Percentiles rank a stretch among this genome's conserved stretches.
These are phyloP conservation scores for Fraxinus americana DNA, from an alignment of 257 asterid species.

Conservation along the genomic window DNA sequence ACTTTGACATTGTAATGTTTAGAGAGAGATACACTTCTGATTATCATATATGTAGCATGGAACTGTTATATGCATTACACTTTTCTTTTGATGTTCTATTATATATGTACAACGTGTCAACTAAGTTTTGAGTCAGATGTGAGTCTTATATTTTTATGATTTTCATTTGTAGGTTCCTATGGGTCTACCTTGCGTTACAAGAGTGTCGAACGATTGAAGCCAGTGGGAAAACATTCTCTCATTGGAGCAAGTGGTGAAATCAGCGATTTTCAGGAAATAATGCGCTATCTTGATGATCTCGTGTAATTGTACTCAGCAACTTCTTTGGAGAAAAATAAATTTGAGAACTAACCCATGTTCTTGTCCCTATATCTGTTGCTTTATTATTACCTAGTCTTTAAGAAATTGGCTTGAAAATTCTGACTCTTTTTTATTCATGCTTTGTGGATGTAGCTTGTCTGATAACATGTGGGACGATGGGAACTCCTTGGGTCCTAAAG, in stretches of 20 bases:
- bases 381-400: background rate
- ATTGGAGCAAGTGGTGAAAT: slow-evolving; percentile 97
- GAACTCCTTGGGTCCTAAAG: slow-evolving; percentile 95
- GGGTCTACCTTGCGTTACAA: slow-evolving; percentile 98
- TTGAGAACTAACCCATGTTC: background rate
- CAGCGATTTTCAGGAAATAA: slow-evolving; percentile 95
- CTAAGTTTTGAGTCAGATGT: background rate
- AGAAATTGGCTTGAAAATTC: background rate
- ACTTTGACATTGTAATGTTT: background rate
- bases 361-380: background rate
- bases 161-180: slow-evolving; percentile 67
- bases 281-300: slow-evolving; percentile 82
- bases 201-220: slow-evolving; percentile 83
- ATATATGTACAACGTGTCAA: background rate
- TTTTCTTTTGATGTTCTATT: slow-evolving; percentile 8
- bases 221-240: slow-evolving; percentile 93
- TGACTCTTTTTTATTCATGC: slow-evolving; percentile 24
- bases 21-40: background rate
- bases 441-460: slow-evolving; percentile 54
- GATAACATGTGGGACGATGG: slow-evolving; percentile 99
- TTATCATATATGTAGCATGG: slow-evolving; percentile 2
- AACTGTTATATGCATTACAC: background rate
- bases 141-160: slow-evolving; percentile 15
- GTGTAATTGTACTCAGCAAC: slow-evolving; percentile 45
- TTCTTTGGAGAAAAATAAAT: background rate